Evolutionary conservation across 2,329 filamentous ascomycete genomes (phyloP).

Genomic region (Chaetomiaceae sp.): DNA sequence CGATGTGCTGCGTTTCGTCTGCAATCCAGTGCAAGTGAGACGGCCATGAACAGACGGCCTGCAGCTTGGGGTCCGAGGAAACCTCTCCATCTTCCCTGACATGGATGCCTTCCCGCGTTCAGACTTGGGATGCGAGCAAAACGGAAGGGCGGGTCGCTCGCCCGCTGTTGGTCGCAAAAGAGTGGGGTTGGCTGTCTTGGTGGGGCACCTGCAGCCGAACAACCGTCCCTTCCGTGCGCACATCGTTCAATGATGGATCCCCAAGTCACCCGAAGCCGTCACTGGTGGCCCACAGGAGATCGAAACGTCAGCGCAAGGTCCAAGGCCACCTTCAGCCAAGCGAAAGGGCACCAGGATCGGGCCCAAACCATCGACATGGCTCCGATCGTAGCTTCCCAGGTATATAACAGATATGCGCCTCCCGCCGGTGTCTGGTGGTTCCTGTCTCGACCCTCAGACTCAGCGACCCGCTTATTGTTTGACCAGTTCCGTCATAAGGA

Average conservation of each 20-base stretch:
- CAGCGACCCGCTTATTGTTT: neutral
- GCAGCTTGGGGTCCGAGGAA: no score
- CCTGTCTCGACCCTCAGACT: slow-evolving; percentile 1
- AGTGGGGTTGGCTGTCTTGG: slow-evolving; percentile 5
- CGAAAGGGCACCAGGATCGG: slow-evolving; percentile 1
- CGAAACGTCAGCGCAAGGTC: neutral
- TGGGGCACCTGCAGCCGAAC: neutral
- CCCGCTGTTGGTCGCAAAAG: neutral
- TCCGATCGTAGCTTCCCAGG: neutral
- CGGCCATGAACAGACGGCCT: no score
- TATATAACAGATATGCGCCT: slow-evolving; percentile 9
- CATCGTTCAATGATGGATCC: no score
- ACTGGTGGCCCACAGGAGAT: slow-evolving; percentile 7
- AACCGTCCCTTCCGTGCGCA: no score
- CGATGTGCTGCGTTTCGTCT: no score
- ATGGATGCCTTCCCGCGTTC: no score
- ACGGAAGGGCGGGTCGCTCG: slow-evolving; percentile 5
- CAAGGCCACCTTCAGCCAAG: neutral
- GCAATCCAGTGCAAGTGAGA: no score
- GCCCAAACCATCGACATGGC: neutral
- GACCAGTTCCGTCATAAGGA: neutral
- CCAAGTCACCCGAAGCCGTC: slow-evolving; percentile 3
- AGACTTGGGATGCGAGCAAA: no score
- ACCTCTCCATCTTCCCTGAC: no score
- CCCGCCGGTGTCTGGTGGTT: slow-evolving; percentile 4